Evolutionary conservation across 2,329 filamentous ascomycete species (phyloP).

Genomic region (Cladosporium oxysporum): DNA sequence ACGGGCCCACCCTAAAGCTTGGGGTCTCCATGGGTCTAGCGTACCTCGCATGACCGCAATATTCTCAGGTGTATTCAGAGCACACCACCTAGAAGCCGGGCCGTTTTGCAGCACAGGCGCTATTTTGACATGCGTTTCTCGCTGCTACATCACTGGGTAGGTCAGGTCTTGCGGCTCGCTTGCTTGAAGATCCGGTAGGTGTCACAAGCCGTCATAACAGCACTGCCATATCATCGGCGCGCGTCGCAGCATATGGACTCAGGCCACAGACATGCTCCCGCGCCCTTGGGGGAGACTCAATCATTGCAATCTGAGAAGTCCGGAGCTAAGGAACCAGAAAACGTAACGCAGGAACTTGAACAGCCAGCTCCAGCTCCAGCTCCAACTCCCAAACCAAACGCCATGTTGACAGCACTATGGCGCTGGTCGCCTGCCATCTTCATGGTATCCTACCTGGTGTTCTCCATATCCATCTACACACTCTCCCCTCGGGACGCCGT

Average conservation of each 20-base stretch:
- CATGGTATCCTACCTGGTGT: conserved; percentile 28
- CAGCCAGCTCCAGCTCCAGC: background rate
- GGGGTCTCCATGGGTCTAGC: conserved; percentile 12
- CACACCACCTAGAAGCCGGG: conserved; percentile 5
- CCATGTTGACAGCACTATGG: conserved; percentile 17
- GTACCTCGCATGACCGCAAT: background rate
- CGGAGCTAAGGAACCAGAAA: background rate
- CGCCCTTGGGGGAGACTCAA: background rate
- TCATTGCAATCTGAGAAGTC: background rate
- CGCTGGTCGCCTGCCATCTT: conserved; percentile 24
- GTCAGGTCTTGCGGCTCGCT: conserved; percentile 11
- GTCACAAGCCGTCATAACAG: background rate
- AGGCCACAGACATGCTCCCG: background rate
- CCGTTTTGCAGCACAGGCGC: background rate
- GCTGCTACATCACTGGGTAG: background rate
- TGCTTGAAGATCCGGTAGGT: background rate
- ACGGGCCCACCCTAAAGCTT: conserved; percentile 9
- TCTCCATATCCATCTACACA: conserved; percentile 28
- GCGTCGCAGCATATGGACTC: background rate
- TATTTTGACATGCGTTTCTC: conserved; percentile 1
- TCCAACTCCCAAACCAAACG: background rate
- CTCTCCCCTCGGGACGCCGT: conserved; percentile 19
- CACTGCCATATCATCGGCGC: background rate
- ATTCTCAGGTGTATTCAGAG: conserved; percentile 2
- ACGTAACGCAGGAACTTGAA: background rate